Evolutionary conservation across 331 rosid species (phyloP).

Genomic region (Pyrus hybrid): DNA sequence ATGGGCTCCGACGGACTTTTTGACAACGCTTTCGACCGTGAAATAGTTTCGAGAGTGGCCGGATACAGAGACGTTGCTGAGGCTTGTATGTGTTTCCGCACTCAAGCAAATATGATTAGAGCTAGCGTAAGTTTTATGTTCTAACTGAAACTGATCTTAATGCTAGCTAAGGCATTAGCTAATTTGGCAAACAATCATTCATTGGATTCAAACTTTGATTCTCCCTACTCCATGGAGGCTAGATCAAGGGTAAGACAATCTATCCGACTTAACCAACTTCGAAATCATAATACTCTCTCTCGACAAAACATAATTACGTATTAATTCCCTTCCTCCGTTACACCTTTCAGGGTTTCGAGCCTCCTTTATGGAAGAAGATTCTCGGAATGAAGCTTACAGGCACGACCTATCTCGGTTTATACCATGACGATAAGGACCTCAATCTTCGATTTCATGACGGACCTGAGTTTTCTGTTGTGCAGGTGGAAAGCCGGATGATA

Average conservation of each 20-base stretch:
- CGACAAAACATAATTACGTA: neutral
- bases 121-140: neutral
- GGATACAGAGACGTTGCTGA: constrained; percentile 47
- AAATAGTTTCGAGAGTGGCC: constrained; percentile 40
- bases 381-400: constrained; percentile 67
- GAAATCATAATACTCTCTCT: neutral
- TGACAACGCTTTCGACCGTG: constrained; percentile 70
- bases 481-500: constrained; percentile 93
- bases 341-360: constrained; percentile 58
- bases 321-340: neutral
- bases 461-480: constrained; percentile 5
- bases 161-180: constrained; percentile 91
- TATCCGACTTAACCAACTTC: neutral
- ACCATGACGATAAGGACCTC: neutral
- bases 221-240: constrained; percentile 92
- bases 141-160: constrained; percentile 26
- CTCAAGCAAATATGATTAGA: neutral
- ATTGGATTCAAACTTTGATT: constrained; percentile 64
- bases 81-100: constrained; percentile 51
- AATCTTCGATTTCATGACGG: neutral
- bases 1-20: constrained; percentile 87
- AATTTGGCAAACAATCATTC: constrained; percentile 78
- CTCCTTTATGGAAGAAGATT: constrained; percentile 84
- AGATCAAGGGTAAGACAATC: constrained; percentile 48
- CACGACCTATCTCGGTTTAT: neutral